Conservation (phyloP, 352 stramenopile species). For the Globisporangium solare region DNA sequence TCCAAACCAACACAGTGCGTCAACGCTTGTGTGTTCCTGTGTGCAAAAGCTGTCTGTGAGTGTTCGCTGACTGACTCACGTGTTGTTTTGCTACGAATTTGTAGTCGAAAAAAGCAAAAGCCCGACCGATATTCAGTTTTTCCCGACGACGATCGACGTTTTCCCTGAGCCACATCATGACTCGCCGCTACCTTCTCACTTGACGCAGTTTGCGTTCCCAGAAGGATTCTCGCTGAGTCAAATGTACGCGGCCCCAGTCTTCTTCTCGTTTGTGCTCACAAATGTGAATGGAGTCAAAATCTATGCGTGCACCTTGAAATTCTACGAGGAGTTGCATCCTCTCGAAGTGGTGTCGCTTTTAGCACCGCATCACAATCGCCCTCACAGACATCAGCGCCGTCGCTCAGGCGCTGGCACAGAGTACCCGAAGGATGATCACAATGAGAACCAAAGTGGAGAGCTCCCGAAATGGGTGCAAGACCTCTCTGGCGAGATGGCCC, state of each 20-base stretch:
- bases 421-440: conserved; percentile 21
- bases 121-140: conserved; percentile 65
- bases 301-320: conserved; percentile 74
- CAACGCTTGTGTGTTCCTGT: not conserved
- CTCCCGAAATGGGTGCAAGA: conserved; percentile 73
- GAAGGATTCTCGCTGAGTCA: conserved; percentile 63
- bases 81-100: not conserved
- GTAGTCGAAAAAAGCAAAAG: conserved; percentile 71
- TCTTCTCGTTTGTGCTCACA: conserved; percentile 84
- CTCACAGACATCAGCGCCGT: conserved; percentile 19
- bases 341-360: conserved; percentile 77
- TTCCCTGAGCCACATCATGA: conserved; percentile 63
- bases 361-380: conserved; percentile 40
- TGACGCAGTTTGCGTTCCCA: conserved; percentile 78
- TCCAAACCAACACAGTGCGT: conserved; percentile 62
- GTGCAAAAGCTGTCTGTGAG: not conserved
- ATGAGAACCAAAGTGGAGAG: conserved; percentile 45
- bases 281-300: conserved; percentile 79
- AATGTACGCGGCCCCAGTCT: conserved; percentile 49
- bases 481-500: conserved; percentile 38
- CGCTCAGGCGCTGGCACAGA: conserved; percentile 9
- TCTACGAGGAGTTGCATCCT: conserved; percentile 78
- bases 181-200: conserved; percentile 50
- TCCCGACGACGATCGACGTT: conserved; percentile 54
- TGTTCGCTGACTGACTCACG: not conserved